Evolutionary conservation across 441 rosid genomes (phyloP), one percentile per base, ranked within the genome.

Genomic region (Daphne laureola): DNA sequence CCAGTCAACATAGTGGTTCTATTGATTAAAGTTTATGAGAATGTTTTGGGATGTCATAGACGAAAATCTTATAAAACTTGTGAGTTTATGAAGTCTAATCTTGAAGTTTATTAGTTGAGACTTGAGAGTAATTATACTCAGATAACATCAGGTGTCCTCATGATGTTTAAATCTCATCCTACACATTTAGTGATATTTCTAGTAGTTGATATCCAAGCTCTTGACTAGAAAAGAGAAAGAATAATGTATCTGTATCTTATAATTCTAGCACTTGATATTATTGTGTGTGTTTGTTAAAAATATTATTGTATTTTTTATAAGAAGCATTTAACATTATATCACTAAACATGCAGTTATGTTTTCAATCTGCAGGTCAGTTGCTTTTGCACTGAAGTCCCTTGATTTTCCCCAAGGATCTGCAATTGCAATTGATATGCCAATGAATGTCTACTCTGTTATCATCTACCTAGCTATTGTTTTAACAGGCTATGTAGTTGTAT

Each of bases 381-480:
- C 96, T 21, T 62, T 81, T 61, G 95, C 87, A 50, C 79, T 91
- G 46, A 54, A 62, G 67, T 67, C 80, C 38, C 67, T 88, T 64
- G 73, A 79, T 63, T 77, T 86, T 79, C 83, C 71, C 42, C 61
- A 61, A 70, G 96, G 87, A 68, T 88, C 96, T 45, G 84, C 96
- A 18, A 78, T 88, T 49, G 98, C 96, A n/a, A 77, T 91, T 47
- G 87, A 86, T 72, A 88, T 91, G 98, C 96, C 98, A 7, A 88
- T 88, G 96, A 79, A 79, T 67, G 89, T 79, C 53, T 68, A 82
- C 67, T 76, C 96, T 60, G 95, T 91, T 69, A 57, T 88, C 67
- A 81, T 88, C 63, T 91, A 88, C 78, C 79, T 91, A 35, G 98
- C 96, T 31, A 77, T 86, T 71, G 83, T 88, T 58, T 73, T 91